These are phyloP conservation scores for Fusarium sp. DNA, from an alignment of 2,329 filamentous ascomycete species.

Conservation along the genomic window DNA sequence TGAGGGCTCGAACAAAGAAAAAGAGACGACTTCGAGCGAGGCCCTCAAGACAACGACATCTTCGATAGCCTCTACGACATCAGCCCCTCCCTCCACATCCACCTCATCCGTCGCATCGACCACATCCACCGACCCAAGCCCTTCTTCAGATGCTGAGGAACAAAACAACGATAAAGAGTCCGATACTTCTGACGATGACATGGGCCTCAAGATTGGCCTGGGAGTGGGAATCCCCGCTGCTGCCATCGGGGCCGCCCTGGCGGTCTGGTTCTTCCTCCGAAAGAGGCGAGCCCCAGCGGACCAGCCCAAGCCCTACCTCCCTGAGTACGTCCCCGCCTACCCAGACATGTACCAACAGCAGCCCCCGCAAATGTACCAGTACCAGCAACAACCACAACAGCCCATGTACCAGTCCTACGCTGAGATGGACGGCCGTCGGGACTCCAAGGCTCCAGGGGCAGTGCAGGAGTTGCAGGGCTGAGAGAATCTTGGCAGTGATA, in stretches of 20 bases:
- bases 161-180: background rate
- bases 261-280: conserved; percentile 8
- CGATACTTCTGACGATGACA: background rate
- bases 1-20: background rate
- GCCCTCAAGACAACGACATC: background rate
- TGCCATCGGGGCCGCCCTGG: background rate
- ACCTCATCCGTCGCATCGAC: background rate
- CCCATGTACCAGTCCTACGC: background rate
- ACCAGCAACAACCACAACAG: background rate
- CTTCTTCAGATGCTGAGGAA: background rate
- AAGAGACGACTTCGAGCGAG: background rate
- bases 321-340: background rate
- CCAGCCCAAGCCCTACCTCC: background rate
- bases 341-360: background rate
- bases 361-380: too few species aligned
- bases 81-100: background rate
- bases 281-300: background rate
- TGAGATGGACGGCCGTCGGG: background rate
- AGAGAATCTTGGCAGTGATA: background rate
- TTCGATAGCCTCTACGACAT: background rate
- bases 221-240: conserved; percentile 21
- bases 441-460: background rate
- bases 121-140: background rate
- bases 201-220: conserved; percentile 21
- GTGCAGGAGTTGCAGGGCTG: background rate